phyloP scores from a whole-genome alignment of 2,329 filamentous ascomycete species.

The Trichothecium roseum region DNA sequence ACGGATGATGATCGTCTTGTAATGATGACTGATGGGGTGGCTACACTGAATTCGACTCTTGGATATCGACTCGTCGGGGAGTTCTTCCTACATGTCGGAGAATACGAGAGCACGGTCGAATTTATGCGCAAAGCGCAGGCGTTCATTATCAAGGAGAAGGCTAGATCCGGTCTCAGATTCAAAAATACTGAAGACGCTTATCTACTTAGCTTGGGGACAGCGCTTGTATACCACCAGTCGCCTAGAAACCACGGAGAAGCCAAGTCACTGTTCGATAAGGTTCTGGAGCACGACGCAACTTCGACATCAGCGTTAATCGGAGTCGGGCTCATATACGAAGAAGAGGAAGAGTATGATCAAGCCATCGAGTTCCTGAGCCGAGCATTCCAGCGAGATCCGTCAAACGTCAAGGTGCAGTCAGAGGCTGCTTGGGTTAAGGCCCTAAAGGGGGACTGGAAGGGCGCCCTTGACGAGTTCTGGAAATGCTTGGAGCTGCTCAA shows the following conservation, averaged over 20 bases:
- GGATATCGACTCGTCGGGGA: constrained; percentile 75
- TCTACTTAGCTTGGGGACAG: constrained; percentile 71
- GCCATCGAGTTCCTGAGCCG: constrained; percentile 73
- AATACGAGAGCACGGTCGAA: constrained; percentile 73
- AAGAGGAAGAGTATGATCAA: constrained; percentile 77
- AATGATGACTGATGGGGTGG: constrained; percentile 67
- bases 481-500: constrained; percentile 56
- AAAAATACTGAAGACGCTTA: constrained; percentile 63
- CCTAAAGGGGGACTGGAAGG: constrained; percentile 63
- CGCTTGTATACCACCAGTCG: constrained; percentile 80
- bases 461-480: constrained; percentile 60
- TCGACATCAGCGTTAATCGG: constrained; percentile 80
- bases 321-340: constrained; percentile 82
- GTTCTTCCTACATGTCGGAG: constrained; percentile 76
- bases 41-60: constrained; percentile 60
- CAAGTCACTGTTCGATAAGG: constrained; percentile 71
- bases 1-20: constrained; percentile 70
- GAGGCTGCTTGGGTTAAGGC: constrained; percentile 92
- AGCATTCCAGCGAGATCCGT: constrained; percentile 61
- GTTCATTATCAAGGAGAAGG: constrained; percentile 47
- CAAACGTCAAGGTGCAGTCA: constrained; percentile 68
- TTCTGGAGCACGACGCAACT: constrained; percentile 63
- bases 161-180: constrained; percentile 59
- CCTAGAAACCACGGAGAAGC: constrained; percentile 86
- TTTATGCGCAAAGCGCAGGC: constrained; percentile 65